These are phyloP conservation scores for Cnidoscolus chayamansa DNA, from an alignment of 441 rosid species.

Conservation along the genomic window DNA sequence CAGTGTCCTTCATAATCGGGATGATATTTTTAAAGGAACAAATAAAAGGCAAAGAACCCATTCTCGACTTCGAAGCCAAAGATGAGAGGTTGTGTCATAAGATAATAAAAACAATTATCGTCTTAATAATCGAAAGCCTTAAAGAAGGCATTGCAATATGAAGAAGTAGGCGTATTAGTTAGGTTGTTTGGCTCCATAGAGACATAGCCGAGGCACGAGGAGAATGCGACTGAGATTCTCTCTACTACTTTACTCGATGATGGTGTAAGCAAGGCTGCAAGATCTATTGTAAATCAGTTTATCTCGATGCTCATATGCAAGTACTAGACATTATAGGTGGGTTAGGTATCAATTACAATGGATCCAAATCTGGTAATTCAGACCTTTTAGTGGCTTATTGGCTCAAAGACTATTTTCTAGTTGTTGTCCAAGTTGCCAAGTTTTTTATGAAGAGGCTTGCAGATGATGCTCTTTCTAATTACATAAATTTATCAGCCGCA, in stretches of 20 bases:
- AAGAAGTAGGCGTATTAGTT: constrained; percentile 31
- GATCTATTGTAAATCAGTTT: constrained; percentile 77
- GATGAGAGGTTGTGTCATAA: constrained; percentile 51
- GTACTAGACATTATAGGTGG: constrained; percentile 92
- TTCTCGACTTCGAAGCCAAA: constrained; percentile 60
- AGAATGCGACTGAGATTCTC: constrained; percentile 83
- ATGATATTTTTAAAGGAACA: constrained; percentile 28
- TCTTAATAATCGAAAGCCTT: constrained; percentile 32
- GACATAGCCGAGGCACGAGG: constrained; percentile 70
- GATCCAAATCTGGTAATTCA: constrained; percentile 75
- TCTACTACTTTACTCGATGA: constrained; percentile 68
- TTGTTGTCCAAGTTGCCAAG: constrained; percentile 69
- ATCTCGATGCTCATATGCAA: constrained; percentile 81
- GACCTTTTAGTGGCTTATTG: constrained; percentile 79
- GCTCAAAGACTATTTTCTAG: constrained; percentile 74
- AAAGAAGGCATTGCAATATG: constrained; percentile 60
- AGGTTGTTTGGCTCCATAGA: constrained; percentile 56
- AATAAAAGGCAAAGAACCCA: constrained; percentile 47
- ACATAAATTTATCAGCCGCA: constrained; percentile 46
- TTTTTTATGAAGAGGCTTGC: constrained; percentile 43
- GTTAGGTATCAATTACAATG: constrained; percentile 88
- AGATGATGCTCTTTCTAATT: constrained; percentile 59
- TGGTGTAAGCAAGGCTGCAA: constrained; percentile 83
- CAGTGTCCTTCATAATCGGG: background rate
- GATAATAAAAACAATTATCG: constrained; percentile 62